These are phyloP conservation scores for Rhododendron williamsianum DNA, from an alignment of 148 eudicot species.

Conservation along the genomic window DNA sequence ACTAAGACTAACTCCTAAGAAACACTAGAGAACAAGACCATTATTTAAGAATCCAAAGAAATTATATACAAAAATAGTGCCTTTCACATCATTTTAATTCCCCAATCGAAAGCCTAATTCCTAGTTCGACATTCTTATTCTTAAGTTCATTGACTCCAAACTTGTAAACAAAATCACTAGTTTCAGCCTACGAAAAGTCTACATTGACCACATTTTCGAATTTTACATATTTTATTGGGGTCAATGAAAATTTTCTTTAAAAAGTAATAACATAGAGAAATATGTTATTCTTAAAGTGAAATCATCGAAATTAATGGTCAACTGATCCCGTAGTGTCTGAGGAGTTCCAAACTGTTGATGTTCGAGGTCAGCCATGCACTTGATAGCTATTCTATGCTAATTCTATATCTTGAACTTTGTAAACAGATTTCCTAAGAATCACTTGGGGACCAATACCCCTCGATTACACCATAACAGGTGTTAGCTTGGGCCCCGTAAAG, in stretches of 20 bases:
- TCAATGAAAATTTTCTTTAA: background rate
- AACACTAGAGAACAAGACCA: too few relatives aligned
- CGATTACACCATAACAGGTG: background rate
- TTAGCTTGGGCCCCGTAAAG: background rate
- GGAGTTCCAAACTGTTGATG: background rate
- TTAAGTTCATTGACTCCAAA: background rate
- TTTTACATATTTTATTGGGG: background rate
- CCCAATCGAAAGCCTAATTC: background rate
- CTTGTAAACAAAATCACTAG: background rate
- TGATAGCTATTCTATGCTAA: background rate
- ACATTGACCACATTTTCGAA: background rate
- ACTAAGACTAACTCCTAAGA: too few relatives aligned
- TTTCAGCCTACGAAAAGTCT: background rate
- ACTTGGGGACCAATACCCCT: background rate
- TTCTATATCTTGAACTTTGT: background rate
- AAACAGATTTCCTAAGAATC: background rate
- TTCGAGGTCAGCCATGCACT: background rate
- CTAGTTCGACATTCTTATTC: background rate
- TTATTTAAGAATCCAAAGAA: too few relatives aligned
- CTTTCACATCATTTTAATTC: background rate
- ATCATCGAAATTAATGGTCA: background rate
- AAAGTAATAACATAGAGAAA: background rate
- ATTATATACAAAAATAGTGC: too few relatives aligned
- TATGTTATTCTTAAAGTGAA: background rate
- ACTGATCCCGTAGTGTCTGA: background rate